These are phyloP conservation scores for Apiotrichum laibachii DNA, from an alignment of 1,284 basidiomycete species.

Conservation along the genomic window DNA sequence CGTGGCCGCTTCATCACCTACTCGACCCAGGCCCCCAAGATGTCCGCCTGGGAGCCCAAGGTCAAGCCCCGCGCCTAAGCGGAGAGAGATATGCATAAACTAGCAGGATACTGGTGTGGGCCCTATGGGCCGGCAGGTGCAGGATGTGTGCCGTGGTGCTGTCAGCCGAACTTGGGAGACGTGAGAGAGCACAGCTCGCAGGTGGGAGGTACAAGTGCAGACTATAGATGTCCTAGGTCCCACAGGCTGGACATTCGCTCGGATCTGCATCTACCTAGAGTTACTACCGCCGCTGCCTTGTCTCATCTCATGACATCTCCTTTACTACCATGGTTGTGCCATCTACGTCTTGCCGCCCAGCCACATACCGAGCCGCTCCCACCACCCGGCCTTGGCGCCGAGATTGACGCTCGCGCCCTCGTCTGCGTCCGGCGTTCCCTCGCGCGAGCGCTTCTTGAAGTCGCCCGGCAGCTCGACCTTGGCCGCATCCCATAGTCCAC, in stretches of 20 bases:
- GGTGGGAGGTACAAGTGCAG: no score
- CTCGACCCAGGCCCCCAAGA: constrained; percentile 78
- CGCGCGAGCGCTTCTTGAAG: constrained; percentile 64
- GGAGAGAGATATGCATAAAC: constrained; percentile 9
- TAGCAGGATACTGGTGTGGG: background rate
- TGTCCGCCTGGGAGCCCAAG: constrained; percentile 78
- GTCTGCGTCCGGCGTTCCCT: constrained; percentile 10
- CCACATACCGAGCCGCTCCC: constrained; percentile 18
- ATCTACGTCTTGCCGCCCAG: constrained; percentile 20
- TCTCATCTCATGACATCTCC: no score
- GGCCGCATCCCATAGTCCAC: constrained; percentile 69
- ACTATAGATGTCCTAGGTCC: no score
- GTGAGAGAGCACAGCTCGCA: no score
- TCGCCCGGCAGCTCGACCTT: constrained; percentile 67
- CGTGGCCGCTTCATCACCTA: constrained; percentile 82
- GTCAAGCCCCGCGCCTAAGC: constrained; percentile 55
- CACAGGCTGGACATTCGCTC: no score
- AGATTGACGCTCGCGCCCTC: background rate
- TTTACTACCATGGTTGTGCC: no score
- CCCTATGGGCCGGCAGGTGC: background rate
- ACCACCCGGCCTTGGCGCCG: constrained; percentile 1
- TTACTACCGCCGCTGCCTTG: no score
- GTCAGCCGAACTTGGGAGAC: no score
- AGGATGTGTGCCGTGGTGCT: no score
- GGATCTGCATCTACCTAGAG: no score